A percentile compares a stretch with the other conserved stretches of the same genome.
Evolutionary conservation across 2,329 filamentous ascomycete genomes (phyloP).

Genomic region (Paecilomyces dactylethromorphus): DNA sequence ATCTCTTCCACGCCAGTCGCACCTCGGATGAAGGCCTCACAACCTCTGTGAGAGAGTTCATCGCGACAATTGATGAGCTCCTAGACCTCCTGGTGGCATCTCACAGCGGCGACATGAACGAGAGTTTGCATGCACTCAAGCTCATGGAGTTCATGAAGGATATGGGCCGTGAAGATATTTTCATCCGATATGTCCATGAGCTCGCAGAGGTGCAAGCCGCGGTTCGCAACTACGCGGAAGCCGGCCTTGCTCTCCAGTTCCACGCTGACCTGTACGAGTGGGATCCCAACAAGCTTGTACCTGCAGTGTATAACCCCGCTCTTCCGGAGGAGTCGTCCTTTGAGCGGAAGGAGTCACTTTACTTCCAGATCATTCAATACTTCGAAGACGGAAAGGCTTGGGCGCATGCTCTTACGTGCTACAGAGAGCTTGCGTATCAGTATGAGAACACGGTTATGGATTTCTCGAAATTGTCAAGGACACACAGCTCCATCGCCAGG

Average conservation of each 20-base stretch:
- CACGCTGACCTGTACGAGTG: slow-evolving; percentile 92
- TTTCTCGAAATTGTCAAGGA: slow-evolving; percentile 82
- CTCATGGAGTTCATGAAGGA: slow-evolving; percentile 95
- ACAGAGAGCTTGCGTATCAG: slow-evolving; percentile 84
- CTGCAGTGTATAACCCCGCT: slow-evolving; percentile 63
- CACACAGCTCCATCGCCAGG: slow-evolving; percentile 82
- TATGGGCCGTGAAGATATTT: slow-evolving; percentile 96
- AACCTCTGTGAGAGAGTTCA: slow-evolving; percentile 67
- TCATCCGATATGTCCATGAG: slow-evolving; percentile 92
- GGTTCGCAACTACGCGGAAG: slow-evolving; percentile 74
- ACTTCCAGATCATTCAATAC: slow-evolving; percentile 90
- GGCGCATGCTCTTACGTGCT: slow-evolving; percentile 79
- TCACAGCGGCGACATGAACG: slow-evolving; percentile 65
- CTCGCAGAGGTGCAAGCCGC: slow-evolving; percentile 71
- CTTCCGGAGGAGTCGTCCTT: slow-evolving; percentile 81
- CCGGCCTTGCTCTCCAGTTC: slow-evolving; percentile 78
- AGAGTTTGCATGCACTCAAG: slow-evolving; percentile 82
- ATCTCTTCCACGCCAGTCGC: slow-evolving; percentile 68
- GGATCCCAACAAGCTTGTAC: slow-evolving; percentile 64
- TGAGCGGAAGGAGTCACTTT: slow-evolving; percentile 85
- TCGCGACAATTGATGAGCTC: slow-evolving; percentile 81
- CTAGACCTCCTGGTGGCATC: slow-evolving; percentile 86
- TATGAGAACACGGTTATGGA: slow-evolving; percentile 88
- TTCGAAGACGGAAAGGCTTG: slow-evolving; percentile 94
- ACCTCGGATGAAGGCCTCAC: slow-evolving; percentile 68